Evolutionary conservation across 1,139 yeast species (phyloP), one percentile per base, ranked within the genome.

Genomic region (Protomyces pachydermus): DNA sequence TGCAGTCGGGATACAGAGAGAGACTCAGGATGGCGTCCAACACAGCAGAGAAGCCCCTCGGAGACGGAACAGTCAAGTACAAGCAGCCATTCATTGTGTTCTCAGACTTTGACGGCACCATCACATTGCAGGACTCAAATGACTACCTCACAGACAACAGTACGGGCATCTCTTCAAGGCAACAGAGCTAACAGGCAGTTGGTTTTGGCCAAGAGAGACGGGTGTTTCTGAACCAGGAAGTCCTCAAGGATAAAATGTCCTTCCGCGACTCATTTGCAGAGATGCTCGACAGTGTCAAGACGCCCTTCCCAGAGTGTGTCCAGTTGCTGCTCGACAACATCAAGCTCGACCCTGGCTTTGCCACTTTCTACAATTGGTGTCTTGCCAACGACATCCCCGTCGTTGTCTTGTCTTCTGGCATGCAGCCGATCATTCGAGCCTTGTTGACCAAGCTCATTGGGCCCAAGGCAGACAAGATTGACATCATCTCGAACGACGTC

Each of bases 271-370:
- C 95, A 2, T 93, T 95, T 77, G 77, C 81, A 67, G 81, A 81
- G 67, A 93, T 93, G 98, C 81, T 95, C 72, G 87, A 85, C 65
- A 87, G 96, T 2, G 82, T 91, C 67, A 76, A 80, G 54, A 81
- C 84, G 12, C 91, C 97, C 35, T 87, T 91, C 72, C 86, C 86
- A 25, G 87, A 91, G 73, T 91, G 98, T 77, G 80, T 91, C 66
- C 87, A 88, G 34, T 80, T 71, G 54, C 69, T 78, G 60, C 68
- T 72, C 61, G 69, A 74, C 69, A 72, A 89, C 72, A 81, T 93
- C 67, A 75, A 85, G 71, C 80, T 93, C 66, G 99, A 95, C 73
- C 95, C 97, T 0, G 98, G 98, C 1, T 93, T 93, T 77, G 84
- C 82, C 71, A 82, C 80, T 55, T 89, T 91, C 71, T 90, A 87